Percentiles rank a stretch among this genome's conserved stretches.
phyloP scores from a whole-genome alignment of 2,329 filamentous ascomycete species.

The Cladosporium sp. region DNA sequence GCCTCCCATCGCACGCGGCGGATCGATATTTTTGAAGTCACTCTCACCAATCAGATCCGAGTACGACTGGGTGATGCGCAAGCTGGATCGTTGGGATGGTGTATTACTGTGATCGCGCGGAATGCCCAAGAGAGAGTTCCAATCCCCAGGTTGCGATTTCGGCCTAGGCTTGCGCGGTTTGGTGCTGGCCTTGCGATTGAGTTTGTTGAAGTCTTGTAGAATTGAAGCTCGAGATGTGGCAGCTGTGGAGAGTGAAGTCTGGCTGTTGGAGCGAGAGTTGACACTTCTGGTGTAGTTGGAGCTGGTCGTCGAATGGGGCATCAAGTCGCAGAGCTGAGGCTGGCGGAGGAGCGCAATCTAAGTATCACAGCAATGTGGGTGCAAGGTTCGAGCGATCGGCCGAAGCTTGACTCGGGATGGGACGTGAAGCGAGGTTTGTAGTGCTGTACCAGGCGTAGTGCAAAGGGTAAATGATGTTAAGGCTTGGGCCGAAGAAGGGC shows the following conservation, averaged over 20 bases:
- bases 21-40: not conserved
- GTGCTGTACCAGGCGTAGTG: not conserved
- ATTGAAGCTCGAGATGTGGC: not conserved
- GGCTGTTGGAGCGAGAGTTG: not conserved
- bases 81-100: slow-evolving; percentile 3
- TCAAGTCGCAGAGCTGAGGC: not conserved
- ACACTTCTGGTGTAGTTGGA: not conserved
- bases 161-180: slow-evolving; percentile 7
- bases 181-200: not conserved
- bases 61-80: slow-evolving; percentile 22
- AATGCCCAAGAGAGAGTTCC: slow-evolving; percentile 1
- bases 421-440: not conserved
- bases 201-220: not conserved
- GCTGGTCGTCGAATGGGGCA: slow-evolving; percentile 6
- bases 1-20: slow-evolving; percentile 12
- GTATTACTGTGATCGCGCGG: not conserved
- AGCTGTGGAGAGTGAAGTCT: not conserved
- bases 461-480: slow-evolving; percentile 5
- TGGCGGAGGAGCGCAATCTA: slow-evolving; percentile 2
- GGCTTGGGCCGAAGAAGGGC: slow-evolving; percentile 10
- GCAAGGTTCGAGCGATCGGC: slow-evolving; percentile 10
- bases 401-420: not conserved
- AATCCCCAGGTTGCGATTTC: not conserved
- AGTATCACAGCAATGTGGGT: not conserved
- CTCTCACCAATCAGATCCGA: slow-evolving; percentile 19